phyloP scores from a whole-genome alignment of 208 protist species.

The Novymonas esmeraldas region DNA sequence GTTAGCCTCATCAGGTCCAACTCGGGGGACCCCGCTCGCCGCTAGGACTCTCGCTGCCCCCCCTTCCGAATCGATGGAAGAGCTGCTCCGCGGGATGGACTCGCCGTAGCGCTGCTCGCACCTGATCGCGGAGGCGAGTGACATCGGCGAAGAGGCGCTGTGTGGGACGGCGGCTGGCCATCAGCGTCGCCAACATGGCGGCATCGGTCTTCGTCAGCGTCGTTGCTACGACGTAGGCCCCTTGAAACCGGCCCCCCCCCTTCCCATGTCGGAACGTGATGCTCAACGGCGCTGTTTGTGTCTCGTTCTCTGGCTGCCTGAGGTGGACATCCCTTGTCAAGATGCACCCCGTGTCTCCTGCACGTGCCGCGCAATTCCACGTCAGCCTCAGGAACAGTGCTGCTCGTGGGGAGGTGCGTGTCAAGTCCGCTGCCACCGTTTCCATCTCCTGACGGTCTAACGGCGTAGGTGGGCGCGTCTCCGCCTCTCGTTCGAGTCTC shows the following conservation, averaged over 20 bases:
- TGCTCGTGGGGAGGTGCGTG: not conserved
- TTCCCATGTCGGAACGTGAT: not conserved
- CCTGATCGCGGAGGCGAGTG: no score
- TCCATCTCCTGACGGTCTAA: no score
- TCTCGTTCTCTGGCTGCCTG: not conserved
- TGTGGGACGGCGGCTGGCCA: no score
- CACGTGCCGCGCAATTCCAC: not conserved
- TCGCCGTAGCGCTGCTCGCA: no score
- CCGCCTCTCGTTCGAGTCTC: not conserved
- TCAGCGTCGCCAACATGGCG: no score
- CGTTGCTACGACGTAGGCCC: not conserved
- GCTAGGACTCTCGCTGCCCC: no score
- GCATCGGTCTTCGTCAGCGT: no score
- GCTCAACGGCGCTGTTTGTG: not conserved
- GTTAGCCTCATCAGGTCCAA: no score
- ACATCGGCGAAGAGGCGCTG: no score
- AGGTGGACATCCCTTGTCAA: not conserved
- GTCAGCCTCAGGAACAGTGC: not conserved
- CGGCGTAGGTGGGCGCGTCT: conserved; percentile 1
- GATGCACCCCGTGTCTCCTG: not conserved
- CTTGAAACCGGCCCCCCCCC: not conserved
- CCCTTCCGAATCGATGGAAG: no score
- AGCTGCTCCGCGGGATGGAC: no score
- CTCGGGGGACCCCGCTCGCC: no score
- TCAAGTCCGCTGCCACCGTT: not conserved